These are phyloP conservation scores for Mycena rosella DNA, from an alignment of 768 basidiomycete species.

Conservation along the genomic window DNA sequence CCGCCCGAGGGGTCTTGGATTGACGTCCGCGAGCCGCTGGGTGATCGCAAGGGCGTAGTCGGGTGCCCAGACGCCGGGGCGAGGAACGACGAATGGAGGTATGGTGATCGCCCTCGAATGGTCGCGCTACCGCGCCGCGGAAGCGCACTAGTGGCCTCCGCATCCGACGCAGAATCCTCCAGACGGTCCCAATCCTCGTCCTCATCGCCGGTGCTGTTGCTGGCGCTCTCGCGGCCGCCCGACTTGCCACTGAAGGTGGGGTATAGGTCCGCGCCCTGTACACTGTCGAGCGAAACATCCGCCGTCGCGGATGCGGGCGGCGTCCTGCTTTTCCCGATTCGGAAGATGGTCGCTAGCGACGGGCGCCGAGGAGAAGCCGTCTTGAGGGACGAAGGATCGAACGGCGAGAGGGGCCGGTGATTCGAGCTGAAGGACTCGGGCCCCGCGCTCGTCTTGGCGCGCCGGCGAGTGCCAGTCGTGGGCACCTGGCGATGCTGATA, in stretches of 20 bases:
- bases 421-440: conserved; percentile 62
- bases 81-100: conserved; percentile 51
- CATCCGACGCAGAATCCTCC: conserved; percentile 70
- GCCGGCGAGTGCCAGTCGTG: conserved; percentile 52
- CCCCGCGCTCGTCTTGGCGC: conserved; percentile 67
- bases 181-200: conserved; percentile 89
- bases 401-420: conserved; percentile 60
- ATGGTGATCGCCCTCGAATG: conserved; percentile 55
- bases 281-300: conserved; percentile 29
- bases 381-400: conserved; percentile 56
- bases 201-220: conserved; percentile 51
- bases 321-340: conserved; percentile 70
- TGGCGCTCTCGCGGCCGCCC: conserved; percentile 37
- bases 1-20: conserved; percentile 49
- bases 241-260: conserved; percentile 36
- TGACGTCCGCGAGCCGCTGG: conserved; percentile 62
- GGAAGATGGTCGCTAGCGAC: conserved; percentile 85
- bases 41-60: conserved; percentile 59
- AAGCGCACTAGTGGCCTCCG: conserved; percentile 58
- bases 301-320: conserved; percentile 37
- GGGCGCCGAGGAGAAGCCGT: conserved; percentile 82
- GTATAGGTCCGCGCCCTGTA: conserved; percentile 29
- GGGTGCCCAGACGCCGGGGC: conserved; percentile 44
- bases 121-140: conserved; percentile 40
- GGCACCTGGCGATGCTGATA: conserved; percentile 48